Evolutionary conservation across 2,329 filamentous ascomycete species (phyloP).

Genomic region (Macroventuria anomochaeta): DNA sequence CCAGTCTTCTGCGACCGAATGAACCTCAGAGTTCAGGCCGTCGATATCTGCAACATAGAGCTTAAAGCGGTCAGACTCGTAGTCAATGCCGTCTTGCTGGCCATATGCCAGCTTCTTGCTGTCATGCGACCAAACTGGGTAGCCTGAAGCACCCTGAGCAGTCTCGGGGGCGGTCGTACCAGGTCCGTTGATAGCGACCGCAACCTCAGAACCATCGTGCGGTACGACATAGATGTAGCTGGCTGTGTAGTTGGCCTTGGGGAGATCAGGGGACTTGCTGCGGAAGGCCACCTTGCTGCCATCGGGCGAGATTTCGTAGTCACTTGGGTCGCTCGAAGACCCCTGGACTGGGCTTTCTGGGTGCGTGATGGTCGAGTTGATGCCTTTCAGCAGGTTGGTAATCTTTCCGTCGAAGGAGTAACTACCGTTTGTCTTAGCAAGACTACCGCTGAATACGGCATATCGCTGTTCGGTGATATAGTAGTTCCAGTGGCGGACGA

Average conservation of each 20-base stretch:
- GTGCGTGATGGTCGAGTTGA: conserved; percentile 58
- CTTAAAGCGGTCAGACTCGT: conserved; percentile 79
- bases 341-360: conserved; percentile 70
- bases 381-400: conserved; percentile 65
- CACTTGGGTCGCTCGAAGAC: conserved; percentile 76
- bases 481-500: conserved; percentile 81
- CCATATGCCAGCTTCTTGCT: conserved; percentile 79
- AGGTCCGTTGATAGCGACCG: conserved; percentile 43
- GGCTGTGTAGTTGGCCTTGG: conserved; percentile 78
- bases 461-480: conserved; percentile 73
- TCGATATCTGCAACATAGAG: conserved; percentile 46
- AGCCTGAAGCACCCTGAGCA: conserved; percentile 67
- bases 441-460: conserved; percentile 74
- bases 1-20: conserved; percentile 43
- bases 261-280: conserved; percentile 74
- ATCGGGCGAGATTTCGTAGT: conserved; percentile 74
- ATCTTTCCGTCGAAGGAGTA: conserved; percentile 38
- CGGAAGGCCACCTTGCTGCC: conserved; percentile 73
- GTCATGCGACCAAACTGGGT: conserved; percentile 76
- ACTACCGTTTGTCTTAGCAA: conserved; percentile 52
- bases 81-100: conserved; percentile 67
- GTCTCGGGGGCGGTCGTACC: conserved; percentile 40
- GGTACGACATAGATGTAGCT: conserved; percentile 80
- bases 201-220: conserved; percentile 63
- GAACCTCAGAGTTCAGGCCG: conserved; percentile 35